These are phyloP conservation scores for Spongospora subterranea DNA, from an alignment of 208 protist species.

Conservation along the genomic window DNA sequence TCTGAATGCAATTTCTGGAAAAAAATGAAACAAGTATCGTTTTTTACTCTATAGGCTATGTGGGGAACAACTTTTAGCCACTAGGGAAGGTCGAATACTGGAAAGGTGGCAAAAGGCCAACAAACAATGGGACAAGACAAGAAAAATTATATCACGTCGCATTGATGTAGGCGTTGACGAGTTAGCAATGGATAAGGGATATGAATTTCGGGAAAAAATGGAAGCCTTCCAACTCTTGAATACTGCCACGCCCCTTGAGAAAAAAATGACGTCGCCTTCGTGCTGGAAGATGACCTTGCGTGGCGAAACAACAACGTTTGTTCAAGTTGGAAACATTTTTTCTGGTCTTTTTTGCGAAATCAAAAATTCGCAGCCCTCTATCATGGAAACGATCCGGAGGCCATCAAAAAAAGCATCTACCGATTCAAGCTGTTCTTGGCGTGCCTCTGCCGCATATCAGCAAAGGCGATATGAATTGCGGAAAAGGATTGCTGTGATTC, in stretches of 20 bases:
- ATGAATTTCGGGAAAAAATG: slow-evolving; percentile 2
- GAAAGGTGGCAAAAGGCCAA: not conserved
- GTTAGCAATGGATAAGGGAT: not conserved
- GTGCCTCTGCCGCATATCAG: not conserved
- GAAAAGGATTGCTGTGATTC: not conserved
- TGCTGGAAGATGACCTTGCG: not conserved
- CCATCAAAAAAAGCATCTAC: not conserved
- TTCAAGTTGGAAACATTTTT: slow-evolving; percentile 42
- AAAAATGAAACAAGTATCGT: not conserved
- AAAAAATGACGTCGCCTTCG: slow-evolving; percentile 15
- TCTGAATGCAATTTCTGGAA: not conserved
- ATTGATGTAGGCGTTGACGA: not conserved
- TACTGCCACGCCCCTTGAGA: not conserved
- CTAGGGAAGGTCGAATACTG: slow-evolving; percentile 13
- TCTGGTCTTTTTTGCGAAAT: slow-evolving; percentile 46
- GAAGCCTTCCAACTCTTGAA: slow-evolving; percentile 33
- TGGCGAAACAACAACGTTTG: slow-evolving; percentile 17
- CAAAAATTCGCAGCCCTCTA: not conserved
- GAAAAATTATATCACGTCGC: not conserved
- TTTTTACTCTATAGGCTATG: not conserved
- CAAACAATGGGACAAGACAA: not conserved
- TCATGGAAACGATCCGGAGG: slow-evolving; percentile 39
- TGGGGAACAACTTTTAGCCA: not conserved
- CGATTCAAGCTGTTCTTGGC: not conserved
- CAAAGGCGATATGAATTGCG: not conserved